Evolutionary conservation across 805 yeast species (phyloP).

Genomic region (Saturnispora kantuleensis): DNA sequence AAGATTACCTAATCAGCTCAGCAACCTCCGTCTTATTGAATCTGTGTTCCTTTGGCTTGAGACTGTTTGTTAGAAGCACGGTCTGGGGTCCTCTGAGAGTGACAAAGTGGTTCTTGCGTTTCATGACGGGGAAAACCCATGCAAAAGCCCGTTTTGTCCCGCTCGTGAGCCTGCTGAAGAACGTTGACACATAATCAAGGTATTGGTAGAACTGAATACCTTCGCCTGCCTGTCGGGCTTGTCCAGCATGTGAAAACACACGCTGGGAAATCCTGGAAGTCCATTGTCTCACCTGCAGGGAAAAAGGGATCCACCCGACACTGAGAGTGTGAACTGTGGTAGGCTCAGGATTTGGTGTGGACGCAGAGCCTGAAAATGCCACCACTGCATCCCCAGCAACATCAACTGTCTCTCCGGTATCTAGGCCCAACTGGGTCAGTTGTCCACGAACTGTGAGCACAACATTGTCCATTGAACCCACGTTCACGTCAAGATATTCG

Average conservation of each 20-base stretch:
- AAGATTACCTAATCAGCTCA: background rate
- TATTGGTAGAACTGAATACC: too few species aligned
- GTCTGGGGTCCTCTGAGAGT: slow-evolving; percentile 26
- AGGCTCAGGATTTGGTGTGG: slow-evolving; percentile 9
- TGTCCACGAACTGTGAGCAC: slow-evolving; percentile 33
- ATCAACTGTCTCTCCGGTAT: slow-evolving; percentile 29
- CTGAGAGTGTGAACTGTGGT: slow-evolving; percentile 19
- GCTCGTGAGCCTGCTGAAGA: slow-evolving; percentile 9
- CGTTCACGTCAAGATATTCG: slow-evolving; percentile 9
- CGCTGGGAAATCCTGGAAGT: too few species aligned
- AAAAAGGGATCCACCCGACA: slow-evolving; percentile 3
- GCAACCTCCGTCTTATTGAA: slow-evolving; percentile 20
- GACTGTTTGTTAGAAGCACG: slow-evolving; percentile 21
- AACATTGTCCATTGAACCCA: slow-evolving; percentile 28
- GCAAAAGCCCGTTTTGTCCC: slow-evolving; percentile 6
- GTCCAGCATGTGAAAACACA: too few species aligned
- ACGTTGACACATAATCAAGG: too few species aligned
- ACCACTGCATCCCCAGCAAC: slow-evolving; percentile 32
- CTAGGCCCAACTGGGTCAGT: slow-evolving; percentile 28
- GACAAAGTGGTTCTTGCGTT: slow-evolving; percentile 17
- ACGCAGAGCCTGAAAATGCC: slow-evolving; percentile 23
- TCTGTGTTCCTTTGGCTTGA: slow-evolving; percentile 17
- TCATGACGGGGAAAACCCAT: background rate
- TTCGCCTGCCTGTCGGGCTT: too few species aligned
- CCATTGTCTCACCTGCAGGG: too few species aligned